Evolutionary conservation across 169 alveolate genomes (phyloP).

Genomic region (Neospora caninum): DNA sequence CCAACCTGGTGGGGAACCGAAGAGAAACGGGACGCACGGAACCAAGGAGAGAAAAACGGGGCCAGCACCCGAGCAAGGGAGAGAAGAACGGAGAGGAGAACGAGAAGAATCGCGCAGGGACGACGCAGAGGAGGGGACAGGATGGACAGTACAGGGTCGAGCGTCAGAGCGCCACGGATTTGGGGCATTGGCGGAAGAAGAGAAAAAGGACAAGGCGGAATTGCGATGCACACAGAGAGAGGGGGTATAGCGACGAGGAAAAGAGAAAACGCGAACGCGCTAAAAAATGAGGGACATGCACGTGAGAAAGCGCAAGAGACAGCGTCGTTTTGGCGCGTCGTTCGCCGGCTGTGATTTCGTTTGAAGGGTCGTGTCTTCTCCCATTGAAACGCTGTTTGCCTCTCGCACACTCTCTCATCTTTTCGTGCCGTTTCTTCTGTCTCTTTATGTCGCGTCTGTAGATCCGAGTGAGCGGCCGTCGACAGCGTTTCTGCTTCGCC

Average conservation of each 20-base stretch:
- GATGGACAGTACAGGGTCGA: background rate
- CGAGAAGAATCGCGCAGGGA: background rate
- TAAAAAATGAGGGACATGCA: background rate
- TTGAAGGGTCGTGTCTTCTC: too few relatives aligned
- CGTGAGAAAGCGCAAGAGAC: too few relatives aligned
- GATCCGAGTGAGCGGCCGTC: slow-evolving; percentile 50
- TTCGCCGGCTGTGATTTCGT: too few relatives aligned
- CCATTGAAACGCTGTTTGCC: too few relatives aligned
- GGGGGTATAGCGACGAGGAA: too few relatives aligned
- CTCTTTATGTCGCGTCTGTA: background rate
- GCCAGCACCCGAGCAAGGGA: background rate
- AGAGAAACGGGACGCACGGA: background rate
- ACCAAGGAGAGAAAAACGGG: background rate
- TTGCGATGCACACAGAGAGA: too few relatives aligned
- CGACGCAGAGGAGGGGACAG: background rate
- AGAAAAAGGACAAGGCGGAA: too few relatives aligned
- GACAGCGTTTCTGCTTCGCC: slow-evolving; percentile 30
- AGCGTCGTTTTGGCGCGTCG: too few relatives aligned
- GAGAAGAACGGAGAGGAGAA: background rate
- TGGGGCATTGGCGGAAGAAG: too few relatives aligned
- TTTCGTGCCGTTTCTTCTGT: too few relatives aligned
- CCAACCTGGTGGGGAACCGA: slow-evolving; percentile 9
- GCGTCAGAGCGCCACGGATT: too few relatives aligned
- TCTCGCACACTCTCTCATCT: too few relatives aligned
- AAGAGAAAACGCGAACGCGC: background rate